Base-by-base conservation (phyloP, 108 stramenopile species). In the Cyclotella sp. region DNA sequence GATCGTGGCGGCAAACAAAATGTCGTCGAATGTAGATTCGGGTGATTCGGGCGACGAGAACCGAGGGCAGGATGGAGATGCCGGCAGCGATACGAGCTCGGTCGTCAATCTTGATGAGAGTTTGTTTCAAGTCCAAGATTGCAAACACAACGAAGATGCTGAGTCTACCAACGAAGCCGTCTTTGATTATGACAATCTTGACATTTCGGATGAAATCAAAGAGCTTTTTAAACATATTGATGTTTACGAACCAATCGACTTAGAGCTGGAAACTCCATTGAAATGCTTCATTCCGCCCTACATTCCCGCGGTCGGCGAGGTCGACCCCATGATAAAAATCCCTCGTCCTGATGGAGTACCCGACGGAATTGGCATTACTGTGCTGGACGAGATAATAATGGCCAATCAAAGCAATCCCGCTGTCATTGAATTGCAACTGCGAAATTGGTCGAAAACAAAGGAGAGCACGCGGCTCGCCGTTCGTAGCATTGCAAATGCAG, bases 291-390 rank as follows among this genome's bases (percentile, higher is more conserved):
- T 93, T 18, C 95, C 93, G 13, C 87, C 85, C 63, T 94, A 87
- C 68, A 92, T 93, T 62, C 93, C 93, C 19, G 89, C 95, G 0
- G 76, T 95, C 6, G 93, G 93, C 18, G 90, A 93, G n/a, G 89
- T 92, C 61, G 93, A 96, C 60, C 87, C 91, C n/a, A 91, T 95
- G 64, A 49, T 96, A 62, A 95, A 94, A 70, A 77, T 91, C 45
- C 89, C 89, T 40, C 87, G 86, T 4, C 90, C 93, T 9, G 85
- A 88, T 67, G 84, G 79, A 28, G 63, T 89, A 34, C 41, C 62
- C 6, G 93, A 94, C 63, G 86, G 77, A n/a, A 63, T 92, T 8
- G 93, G 92, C 9, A 75, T 90, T 62, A 84, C 87, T 63, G 77
- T 84, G 8, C 59, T 96, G 14, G 93, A 95, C 73, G 95, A 96